Base-by-base conservation (phyloP, 2,329 filamentous ascomycete genomes). In the Claviceps sp. region DNA sequence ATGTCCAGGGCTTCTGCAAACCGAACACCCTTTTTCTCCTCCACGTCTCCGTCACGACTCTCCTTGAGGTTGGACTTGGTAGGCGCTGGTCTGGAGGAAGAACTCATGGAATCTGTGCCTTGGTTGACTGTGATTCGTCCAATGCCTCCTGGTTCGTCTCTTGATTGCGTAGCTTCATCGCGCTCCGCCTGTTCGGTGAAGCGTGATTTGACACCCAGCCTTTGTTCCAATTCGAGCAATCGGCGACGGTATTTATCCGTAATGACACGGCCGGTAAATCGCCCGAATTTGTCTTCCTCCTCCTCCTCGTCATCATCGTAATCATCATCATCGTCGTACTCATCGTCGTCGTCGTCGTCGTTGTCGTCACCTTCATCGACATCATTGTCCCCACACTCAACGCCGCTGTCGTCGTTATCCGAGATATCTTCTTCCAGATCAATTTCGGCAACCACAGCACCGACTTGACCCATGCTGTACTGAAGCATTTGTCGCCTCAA, bases 401-500 rank as follows among this genome's bases (percentile, higher is more conserved):
- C 77, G 50, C 81, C 80, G 17, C 73, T 72, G 47, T 76, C 68
- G 8, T 77, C 73, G n/a, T 81, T 41, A 13, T 5, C 75, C 2
- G 73, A 74, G 13, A 74, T 72, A 24, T 74, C 78, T 54, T 90
- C 84, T 56, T 95, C 88, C 2, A 97, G 68, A 53, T 94, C 81
- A 46, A 98, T 77, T 68, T 97, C 89, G 16, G 93, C 93, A 16
- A 98, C 93, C 2, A 98, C 87, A 40, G 88, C 82, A 4, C 89
- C 89, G 53, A 98, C 84, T 65, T 97, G 91, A 45, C 85, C 84
- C 67, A 95, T 76, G 55, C 87, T 84, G 63, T 97, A 98, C 56
- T 87, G 78, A 7, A 97, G 75, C 90, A 98, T 97, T 62, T 96
- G 84, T 53, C 84, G 80, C 5, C 93, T 83, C 24, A 95, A 68